phyloP scores from a whole-genome alignment of 106 monocot species.

The Acorus calamus region DNA sequence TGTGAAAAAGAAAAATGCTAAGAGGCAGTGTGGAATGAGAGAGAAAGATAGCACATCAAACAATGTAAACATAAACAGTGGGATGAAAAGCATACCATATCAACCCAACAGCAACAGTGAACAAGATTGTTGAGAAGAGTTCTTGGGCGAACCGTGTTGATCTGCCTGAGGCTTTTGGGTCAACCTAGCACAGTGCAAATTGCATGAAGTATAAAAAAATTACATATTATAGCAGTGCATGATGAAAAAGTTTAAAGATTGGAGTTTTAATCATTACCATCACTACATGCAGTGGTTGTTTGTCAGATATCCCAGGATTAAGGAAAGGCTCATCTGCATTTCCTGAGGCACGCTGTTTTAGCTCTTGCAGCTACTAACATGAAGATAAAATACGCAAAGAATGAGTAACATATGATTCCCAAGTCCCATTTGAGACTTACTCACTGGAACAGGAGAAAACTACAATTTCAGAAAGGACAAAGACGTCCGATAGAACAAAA shows the following conservation, averaged over 20 bases:
- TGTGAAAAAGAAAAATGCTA: no score
- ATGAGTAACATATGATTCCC: not conserved
- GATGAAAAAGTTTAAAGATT: not conserved
- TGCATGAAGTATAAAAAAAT: not conserved
- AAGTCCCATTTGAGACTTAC: no score
- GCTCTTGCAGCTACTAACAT: slow-evolving; percentile 97
- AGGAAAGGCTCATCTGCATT: slow-evolving; percentile 53
- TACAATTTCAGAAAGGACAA: no score
- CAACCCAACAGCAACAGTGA: slow-evolving; percentile 50
- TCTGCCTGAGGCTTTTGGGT: slow-evolving; percentile 73
- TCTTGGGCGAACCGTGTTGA: slow-evolving; percentile 76
- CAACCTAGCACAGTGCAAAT: slow-evolving; percentile 44
- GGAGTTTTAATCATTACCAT: slow-evolving; percentile 48
- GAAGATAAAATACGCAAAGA: slow-evolving; percentile 24
- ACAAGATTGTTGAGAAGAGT: slow-evolving; percentile 62
- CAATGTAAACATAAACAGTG: not conserved
- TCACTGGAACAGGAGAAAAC: no score
- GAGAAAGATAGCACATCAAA: no score
- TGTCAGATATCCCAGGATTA: slow-evolving; percentile 85
- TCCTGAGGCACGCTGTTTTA: slow-evolving; percentile 79
- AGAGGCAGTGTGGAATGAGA: no score
- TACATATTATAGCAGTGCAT: not conserved
- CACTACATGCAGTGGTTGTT: slow-evolving; percentile 87
- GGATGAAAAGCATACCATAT: slow-evolving; percentile 60
- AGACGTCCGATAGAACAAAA: no score